A percentile compares a stretch with the other conserved stretches of the same genome.
Evolutionary conservation across 1,284 basidiomycete species (phyloP).

Genomic region (Marasmius fiardii): DNA sequence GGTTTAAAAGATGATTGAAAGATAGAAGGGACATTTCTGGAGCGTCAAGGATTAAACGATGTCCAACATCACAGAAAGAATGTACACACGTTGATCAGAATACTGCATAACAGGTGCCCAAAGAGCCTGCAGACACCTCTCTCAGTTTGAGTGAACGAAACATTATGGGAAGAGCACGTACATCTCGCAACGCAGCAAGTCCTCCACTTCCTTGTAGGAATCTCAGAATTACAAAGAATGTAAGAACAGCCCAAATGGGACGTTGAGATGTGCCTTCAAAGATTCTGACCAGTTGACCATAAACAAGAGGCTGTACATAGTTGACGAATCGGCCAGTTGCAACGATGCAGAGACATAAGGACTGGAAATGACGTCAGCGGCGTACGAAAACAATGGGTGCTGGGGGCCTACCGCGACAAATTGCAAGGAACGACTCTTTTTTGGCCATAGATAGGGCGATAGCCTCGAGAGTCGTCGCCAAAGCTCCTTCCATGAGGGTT

Average conservation of each 20-base stretch:
- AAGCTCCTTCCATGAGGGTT: conserved; percentile 67
- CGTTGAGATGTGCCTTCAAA: conserved; percentile 45
- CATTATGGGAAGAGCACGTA: conserved; percentile 28
- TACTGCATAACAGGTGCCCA: conserved; percentile 89
- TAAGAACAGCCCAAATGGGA: conserved; percentile 63
- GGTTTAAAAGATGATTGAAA: conserved; percentile 76
- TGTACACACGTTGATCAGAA: conserved; percentile 57
- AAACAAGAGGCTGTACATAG: conserved; percentile 65
- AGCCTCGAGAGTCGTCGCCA: conserved; percentile 58
- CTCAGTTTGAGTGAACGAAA: conserved; percentile 14
- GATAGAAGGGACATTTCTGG: conserved; percentile 76
- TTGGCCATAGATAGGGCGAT: conserved; percentile 82
- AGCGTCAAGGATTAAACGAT: conserved; percentile 14
- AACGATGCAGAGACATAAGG: conserved; percentile 65
- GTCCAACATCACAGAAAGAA: not conserved
- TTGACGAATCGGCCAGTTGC: conserved; percentile 77
- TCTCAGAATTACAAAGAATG: conserved; percentile 58
- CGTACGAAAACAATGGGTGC: not conserved
- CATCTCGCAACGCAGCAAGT: conserved; percentile 65
- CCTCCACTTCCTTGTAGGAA: conserved; percentile 73
- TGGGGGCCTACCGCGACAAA: not conserved
- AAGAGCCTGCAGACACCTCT: conserved; percentile 41
- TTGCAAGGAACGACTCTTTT: conserved; percentile 37
- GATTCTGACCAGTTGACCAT: conserved; percentile 64
- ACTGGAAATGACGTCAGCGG: conserved; percentile 29